phyloP scores from a whole-genome alignment of 495 filamentous ascomycete species.

The Platismatia glauca region DNA sequence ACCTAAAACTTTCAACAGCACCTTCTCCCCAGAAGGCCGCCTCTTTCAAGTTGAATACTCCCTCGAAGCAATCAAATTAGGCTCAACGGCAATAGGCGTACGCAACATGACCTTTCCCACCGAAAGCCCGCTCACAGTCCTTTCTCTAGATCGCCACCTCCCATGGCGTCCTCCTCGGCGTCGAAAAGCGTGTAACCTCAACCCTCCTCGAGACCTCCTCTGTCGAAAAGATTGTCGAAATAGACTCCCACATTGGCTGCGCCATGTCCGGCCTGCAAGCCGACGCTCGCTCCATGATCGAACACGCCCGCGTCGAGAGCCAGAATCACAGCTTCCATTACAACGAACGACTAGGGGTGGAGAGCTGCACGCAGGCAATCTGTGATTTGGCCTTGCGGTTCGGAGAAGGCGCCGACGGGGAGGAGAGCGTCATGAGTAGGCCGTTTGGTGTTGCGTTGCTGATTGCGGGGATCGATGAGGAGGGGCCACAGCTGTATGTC shows the following conservation, averaged over 20 bases:
- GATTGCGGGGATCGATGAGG: slow-evolving; percentile 95
- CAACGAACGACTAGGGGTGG: slow-evolving; percentile 84
- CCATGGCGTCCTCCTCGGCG: slow-evolving; percentile 88
- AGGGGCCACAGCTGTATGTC: slow-evolving; percentile 80
- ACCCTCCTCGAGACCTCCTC: slow-evolving; percentile 93
- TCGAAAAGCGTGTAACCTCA: slow-evolving; percentile 97
- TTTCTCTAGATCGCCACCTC: slow-evolving; percentile 67
- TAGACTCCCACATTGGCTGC: slow-evolving; percentile 96
- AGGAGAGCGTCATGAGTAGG: slow-evolving; percentile 95
- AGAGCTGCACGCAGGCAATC: slow-evolving; percentile 97
- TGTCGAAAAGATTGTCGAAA: slow-evolving; percentile 99
- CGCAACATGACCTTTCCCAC: slow-evolving; percentile 18
- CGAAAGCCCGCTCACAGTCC: slow-evolving; percentile 4
- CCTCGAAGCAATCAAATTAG: slow-evolving; percentile 98
- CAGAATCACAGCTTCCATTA: slow-evolving; percentile 97
- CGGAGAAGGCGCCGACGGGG: slow-evolving; percentile 93
- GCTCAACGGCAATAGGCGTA: slow-evolving; percentile 95
- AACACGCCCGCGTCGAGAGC: slow-evolving; percentile 94
- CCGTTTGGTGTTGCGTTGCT: slow-evolving; percentile 95
- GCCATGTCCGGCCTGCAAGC: slow-evolving; percentile 97
- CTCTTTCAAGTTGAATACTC: slow-evolving; percentile 99
- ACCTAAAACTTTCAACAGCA: slow-evolving; percentile 46
- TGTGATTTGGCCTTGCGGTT: slow-evolving; percentile 95
- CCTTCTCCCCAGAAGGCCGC: slow-evolving; percentile 98
- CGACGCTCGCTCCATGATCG: slow-evolving; percentile 90